Percentiles rank a stretch among this genome's conserved stretches.
These are phyloP conservation scores for Didymella pomorum DNA, from an alignment of 2,329 filamentous ascomycete genomes.

Conservation along the genomic window DNA sequence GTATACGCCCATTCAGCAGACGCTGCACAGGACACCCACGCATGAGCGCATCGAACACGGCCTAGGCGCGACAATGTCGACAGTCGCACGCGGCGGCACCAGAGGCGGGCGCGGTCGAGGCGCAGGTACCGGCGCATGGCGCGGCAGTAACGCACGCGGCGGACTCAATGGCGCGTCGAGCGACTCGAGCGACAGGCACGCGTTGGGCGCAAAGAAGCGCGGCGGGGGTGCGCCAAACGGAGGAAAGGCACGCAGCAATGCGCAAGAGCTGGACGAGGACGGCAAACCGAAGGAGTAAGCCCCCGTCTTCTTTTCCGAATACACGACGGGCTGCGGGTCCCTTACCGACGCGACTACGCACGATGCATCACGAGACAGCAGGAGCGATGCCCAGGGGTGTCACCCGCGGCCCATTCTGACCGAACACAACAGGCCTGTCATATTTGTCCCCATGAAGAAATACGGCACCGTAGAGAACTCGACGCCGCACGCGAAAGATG, in stretches of 20 bases:
- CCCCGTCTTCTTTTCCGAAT: conserved; percentile 11
- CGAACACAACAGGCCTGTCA: conserved; percentile 15
- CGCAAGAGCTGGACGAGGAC: conserved; percentile 14
- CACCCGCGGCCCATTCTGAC: conserved; percentile 38
- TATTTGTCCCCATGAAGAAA: conserved; percentile 7
- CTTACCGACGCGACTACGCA: background rate
- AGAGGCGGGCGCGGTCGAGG: conserved; percentile 33
- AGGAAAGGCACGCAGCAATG: conserved; percentile 3
- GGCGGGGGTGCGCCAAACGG: conserved; percentile 13
- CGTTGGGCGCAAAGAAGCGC: conserved; percentile 17
- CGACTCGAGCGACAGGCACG: conserved; percentile 9
- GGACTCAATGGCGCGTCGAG: conserved; percentile 24
- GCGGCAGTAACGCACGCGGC: conserved; percentile 24
- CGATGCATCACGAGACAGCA: conserved; percentile 5
- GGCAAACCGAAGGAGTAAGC: conserved; percentile 17
- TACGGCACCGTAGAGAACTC: conserved; percentile 26
- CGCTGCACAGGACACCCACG: conserved; percentile 9
- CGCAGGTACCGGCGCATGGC: conserved; percentile 20
- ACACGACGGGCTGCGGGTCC: conserved; percentile 7
- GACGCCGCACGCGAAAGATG: conserved; percentile 34
- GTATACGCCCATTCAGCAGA: background rate
- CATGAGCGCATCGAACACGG: conserved; percentile 21
- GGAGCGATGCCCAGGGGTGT: conserved; percentile 14
- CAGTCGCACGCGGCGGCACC: conserved; percentile 34
- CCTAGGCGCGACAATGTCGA: conserved; percentile 40